Percentiles rank a stretch among this genome's conserved stretches.
phyloP scores from a whole-genome alignment of 2,329 filamentous ascomycete genomes.

The Aspergillus bombycis region DNA sequence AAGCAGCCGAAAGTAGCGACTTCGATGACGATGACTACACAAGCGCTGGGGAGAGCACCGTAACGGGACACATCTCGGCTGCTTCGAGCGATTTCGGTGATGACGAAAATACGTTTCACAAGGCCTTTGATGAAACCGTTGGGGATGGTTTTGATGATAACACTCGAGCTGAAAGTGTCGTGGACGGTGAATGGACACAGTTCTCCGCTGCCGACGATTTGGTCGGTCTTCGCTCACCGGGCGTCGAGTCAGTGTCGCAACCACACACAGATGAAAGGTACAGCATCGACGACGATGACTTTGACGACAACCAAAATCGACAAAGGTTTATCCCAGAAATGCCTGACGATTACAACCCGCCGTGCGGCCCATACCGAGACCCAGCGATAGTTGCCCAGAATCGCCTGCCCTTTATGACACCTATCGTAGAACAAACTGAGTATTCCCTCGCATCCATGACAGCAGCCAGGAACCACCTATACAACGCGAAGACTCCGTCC shows the following conservation, averaged over 20 bases:
- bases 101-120: constrained; percentile 52
- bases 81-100: constrained; percentile 68
- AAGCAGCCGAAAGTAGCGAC: constrained; percentile 64
- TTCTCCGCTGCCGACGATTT: constrained; percentile 71
- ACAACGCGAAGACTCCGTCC: constrained; percentile 75
- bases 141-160: constrained; percentile 45
- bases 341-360: constrained; percentile 86
- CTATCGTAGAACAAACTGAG: constrained; percentile 94
- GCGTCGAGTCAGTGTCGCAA: constrained; percentile 25
- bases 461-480: constrained; percentile 61
- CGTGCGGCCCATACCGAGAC: constrained; percentile 79
- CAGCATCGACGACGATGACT: constrained; percentile 34
- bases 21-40: constrained; percentile 77
- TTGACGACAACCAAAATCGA: constrained; percentile 42
- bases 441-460: constrained; percentile 71
- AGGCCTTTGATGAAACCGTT: constrained; percentile 49
- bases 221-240: constrained; percentile 16
- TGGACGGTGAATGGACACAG: constrained; percentile 79
- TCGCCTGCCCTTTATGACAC: constrained; percentile 96
- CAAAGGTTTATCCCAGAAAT: constrained; percentile 60
- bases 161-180: constrained; percentile 59
- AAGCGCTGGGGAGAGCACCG: constrained; percentile 82
- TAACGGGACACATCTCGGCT: constrained; percentile 70
- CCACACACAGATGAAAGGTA: constrained; percentile 26
- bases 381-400: constrained; percentile 81